Evolutionary conservation across 352 stramenopile species (phyloP), one percentile per base, ranked within the genome.

Genomic region (Pythium dissotocum): DNA sequence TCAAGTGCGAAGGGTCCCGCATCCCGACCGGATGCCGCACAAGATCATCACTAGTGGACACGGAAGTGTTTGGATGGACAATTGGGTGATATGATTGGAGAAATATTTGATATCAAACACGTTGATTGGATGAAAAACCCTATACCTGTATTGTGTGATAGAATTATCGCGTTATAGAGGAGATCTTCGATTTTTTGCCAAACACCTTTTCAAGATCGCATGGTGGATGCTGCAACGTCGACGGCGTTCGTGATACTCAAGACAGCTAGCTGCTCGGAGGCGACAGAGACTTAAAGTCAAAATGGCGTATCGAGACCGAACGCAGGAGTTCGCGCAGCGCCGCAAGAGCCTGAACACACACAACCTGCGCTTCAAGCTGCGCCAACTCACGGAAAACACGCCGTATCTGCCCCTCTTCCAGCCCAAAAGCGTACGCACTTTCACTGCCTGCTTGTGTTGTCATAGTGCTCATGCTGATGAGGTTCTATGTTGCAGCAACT

Each of bases 241-340:
- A 40, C 35, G 7, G 8, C 8, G 12, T 40, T 58, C 18, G 18
- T 16, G 18, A n/a, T 7, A 9, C 28, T 30, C 28, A 30, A 2
- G 2, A 4, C 28, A 30, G 28, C 28, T 5, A 30, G 28, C 28
- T 30, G 4, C 28, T 30, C 28, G 28, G 28, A 30, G 28, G 28
- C 28, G 1, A 3, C 28, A 30, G 28, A 3, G 3, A 4, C 28
- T 30, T 3, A 9, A 4, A 32, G 18, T 58, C 14, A 18, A 6
- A 21, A 91, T 93, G 84, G 84, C 81, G 67, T 75, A 89, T 62
- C 79, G 84, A 2, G 77, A 93, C 58, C 79, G 88, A 14, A 88
- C 82, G 36, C 57, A 65, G 14, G 71, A 79, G 56, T 93, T 88
- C 67, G 9, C 26, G 2, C 65, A 74, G 70, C 72, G 80, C 0